Evolutionary conservation across 495 filamentous ascomycete species (phyloP).

Genomic region (Penicillium maclennaniae): DNA sequence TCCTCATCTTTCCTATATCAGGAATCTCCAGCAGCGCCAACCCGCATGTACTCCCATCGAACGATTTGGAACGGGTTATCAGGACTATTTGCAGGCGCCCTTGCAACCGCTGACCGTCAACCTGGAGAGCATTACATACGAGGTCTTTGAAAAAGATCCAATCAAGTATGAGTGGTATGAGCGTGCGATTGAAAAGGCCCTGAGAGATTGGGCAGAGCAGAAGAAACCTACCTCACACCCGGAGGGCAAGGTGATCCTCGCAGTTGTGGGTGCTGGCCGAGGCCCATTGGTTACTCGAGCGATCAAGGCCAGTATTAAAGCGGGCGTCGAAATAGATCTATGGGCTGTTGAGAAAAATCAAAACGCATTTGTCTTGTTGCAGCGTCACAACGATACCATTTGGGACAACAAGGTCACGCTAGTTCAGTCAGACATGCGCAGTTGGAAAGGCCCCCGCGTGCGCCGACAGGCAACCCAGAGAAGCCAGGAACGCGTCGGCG

Average conservation of each 20-base stretch:
- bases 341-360: constrained; percentile 98
- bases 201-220: constrained; percentile 72
- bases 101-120: constrained; percentile 95
- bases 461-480: constrained; percentile 12
- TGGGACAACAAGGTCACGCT: constrained; percentile 77
- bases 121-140: constrained; percentile 93
- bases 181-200: constrained; percentile 71
- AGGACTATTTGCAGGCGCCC: constrained; percentile 93
- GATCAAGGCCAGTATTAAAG: constrained; percentile 68
- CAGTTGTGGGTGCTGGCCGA: constrained; percentile 88
- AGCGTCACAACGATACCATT: constrained; percentile 70
- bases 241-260: constrained; percentile 72
- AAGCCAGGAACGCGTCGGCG: constrained; percentile 23
- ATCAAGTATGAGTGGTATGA: constrained; percentile 98
- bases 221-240: constrained; percentile 68
- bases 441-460: constrained; percentile 71
- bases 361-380: constrained; percentile 89
- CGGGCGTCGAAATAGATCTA: constrained; percentile 72
- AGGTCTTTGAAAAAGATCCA: constrained; percentile 97
- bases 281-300: constrained; percentile 88
- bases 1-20: constrained; percentile 74
- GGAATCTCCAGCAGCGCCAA: constrained; percentile 79
- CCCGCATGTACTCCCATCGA: constrained; percentile 61
- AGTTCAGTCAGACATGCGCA: constrained; percentile 94
- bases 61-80: constrained; percentile 71